Evolutionary conservation across 495 filamentous ascomycete genomes (phyloP), one percentile per base, ranked within the genome.

Genomic region (Parathielavia hyrcaniae): DNA sequence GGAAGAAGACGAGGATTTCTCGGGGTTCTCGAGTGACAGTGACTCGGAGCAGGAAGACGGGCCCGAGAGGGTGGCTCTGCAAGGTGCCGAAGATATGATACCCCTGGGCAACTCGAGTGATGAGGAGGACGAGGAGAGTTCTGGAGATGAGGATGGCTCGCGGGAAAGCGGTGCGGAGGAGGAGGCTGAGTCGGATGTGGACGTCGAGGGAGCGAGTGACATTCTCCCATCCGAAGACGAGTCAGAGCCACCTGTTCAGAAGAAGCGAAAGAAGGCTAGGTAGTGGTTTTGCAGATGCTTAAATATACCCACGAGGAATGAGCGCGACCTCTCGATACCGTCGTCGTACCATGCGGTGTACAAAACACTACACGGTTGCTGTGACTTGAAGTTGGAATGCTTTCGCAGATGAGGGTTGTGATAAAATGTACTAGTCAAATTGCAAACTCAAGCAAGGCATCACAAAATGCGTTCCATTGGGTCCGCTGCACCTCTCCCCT

Each of bases 1-100:
- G 5, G 60, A 64, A 23, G 65, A 66, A n/a, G 64, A 65, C 38
- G 68, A 64, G 6, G 55, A 63, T 22, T 79, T 83, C 52, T 71
- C 77, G n/a, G 81, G 79, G 14, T 82, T 82, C 55, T 72, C 68
- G 22, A 78, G 75, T 57, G 79, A 77, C 57, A 77, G 73, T 30
- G 74, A 72, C 32, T 74, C 66, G 14, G 65, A 74, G 20, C 68
- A 62, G 9, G 72, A 68, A 43, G 75, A 73, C 12, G 71, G 71
- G 41, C 64, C 71, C 26, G 71, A 64, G 23, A 62, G 64, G 34
- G 65, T 66, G 30, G 68, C 67, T 49, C 64, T 67, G 22, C 67
- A 51, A 39, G 70, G 61, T 46, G 73, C 73, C 12, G 77, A 77
- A 62, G 78, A 79, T 59, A 75, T 81, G 72, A 77, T 73, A 70